Evolutionary conservation across 1,139 yeast species (phyloP).

Genomic region (Hemisphaericaspora xylanilytica): DNA sequence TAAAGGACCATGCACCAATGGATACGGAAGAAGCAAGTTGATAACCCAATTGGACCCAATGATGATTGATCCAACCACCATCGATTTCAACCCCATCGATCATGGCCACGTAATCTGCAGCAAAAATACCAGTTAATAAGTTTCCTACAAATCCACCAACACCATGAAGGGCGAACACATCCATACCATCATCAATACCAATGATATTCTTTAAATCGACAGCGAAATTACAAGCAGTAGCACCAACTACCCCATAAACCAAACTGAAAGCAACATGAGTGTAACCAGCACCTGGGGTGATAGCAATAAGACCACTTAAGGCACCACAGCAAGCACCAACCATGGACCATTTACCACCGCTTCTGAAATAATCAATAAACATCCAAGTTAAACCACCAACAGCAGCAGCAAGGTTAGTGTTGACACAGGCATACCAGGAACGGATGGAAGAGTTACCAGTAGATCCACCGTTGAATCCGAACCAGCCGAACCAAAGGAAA

Average conservation of each 20-base stretch:
- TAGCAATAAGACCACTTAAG: conserved; percentile 91
- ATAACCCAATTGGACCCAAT: conserved; percentile 86
- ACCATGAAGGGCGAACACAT: conserved; percentile 91
- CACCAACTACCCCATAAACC: conserved; percentile 79
- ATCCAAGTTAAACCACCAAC: conserved; percentile 92
- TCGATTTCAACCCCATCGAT: conserved; percentile 68
- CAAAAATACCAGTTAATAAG: conserved; percentile 83
- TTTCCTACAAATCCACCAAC: conserved; percentile 90
- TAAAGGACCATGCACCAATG: conserved; percentile 77
- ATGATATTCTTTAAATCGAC: conserved; percentile 72
- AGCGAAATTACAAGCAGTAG: conserved; percentile 77
- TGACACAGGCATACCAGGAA: conserved; percentile 90
- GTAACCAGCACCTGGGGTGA: conserved; percentile 96
- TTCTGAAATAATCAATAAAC: conserved; percentile 85
- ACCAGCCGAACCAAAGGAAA: conserved; percentile 98
- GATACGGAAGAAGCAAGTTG: conserved; percentile 85
- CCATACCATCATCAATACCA: conserved; percentile 91
- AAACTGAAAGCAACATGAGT: conserved; percentile 89
- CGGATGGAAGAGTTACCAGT: conserved; percentile 89
- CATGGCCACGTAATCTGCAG: conserved; percentile 89
- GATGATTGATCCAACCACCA: conserved; percentile 95
- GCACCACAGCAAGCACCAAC: conserved; percentile 94
- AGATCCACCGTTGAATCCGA: conserved; percentile 97
- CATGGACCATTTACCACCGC: conserved; percentile 90
- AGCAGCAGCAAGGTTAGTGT: conserved; percentile 91